Evolutionary conservation across 257 asterid species (phyloP), one percentile per base, ranked within the genome.

Genomic region (Voacanga thouarsii): DNA sequence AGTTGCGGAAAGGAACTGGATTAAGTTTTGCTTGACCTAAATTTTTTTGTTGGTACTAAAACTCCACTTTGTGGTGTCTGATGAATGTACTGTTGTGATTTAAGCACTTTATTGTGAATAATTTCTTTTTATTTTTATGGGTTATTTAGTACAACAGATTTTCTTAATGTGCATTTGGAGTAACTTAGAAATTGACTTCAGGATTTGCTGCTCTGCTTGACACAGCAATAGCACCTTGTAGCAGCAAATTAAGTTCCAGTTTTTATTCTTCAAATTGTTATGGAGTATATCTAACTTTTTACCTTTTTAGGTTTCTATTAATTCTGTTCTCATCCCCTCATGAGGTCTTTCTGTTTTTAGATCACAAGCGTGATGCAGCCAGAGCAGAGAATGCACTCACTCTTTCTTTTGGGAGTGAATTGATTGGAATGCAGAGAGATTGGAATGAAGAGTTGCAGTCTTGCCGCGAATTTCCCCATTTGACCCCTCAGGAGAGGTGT

Each of bases 381-480:
- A 89, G 99, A 77, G 99, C 98, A 21, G 99, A 95, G 81, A 89
- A 89, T 86, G 91, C 96, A 37, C 63, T 91, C 83, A 88, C 93
- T 2, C 95, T 90, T 84, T 87, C 97, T 57, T 95, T 95, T 85
- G 98, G 99, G 84, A 90, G 97, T 80, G 99, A 95, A 88, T 85
- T 95, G 88, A 90, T 95, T 87, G 99, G 98, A 55, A 93, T 95
- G 98, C 98, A 93, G 88, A 90, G 99, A 79, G 99, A 95, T 80
- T 91, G 99, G 99, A 95, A 95, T 75, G 99, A 95, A 85, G 99
- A 95, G 81, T 77, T 93, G 86, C 99, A 95, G 82, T 90, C 98
- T 53, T 93, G 97, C 82, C 90, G 98, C 72, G 98, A 95, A 84
- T 93, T 95, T 79, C 96, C 99, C 26, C 99, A 90, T 79, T 78